These are phyloP conservation scores for Pseudogymnoascus sp. DNA, from an alignment of 2,329 filamentous ascomycete genomes.

Conservation along the genomic window DNA sequence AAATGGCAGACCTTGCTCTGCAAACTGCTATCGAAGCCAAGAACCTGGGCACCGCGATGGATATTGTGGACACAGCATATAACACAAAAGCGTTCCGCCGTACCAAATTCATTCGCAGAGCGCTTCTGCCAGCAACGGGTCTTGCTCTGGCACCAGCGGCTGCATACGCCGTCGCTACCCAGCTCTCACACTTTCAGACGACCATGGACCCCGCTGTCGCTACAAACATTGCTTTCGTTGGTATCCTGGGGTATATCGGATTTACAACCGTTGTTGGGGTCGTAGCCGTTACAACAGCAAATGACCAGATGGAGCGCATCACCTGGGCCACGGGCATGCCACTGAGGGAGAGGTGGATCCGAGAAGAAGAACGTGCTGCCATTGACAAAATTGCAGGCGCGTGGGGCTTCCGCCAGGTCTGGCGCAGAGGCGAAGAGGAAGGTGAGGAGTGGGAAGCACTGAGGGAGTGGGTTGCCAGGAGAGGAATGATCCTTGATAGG, in stretches of 20 bases:
- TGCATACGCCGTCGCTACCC: slow-evolving; percentile 63
- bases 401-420: slow-evolving; percentile 83
- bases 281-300: slow-evolving; percentile 76
- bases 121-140: slow-evolving; percentile 51
- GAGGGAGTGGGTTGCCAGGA: slow-evolving; percentile 72
- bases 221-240: slow-evolving; percentile 70
- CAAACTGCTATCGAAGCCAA: slow-evolving; percentile 71
- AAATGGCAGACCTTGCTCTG: slow-evolving; percentile 66
- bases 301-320: slow-evolving; percentile 92
- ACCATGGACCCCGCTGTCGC: slow-evolving; percentile 71
- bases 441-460: slow-evolving; percentile 84
- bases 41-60: slow-evolving; percentile 70
- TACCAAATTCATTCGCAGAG: slow-evolving; percentile 59
- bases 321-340: slow-evolving; percentile 82
- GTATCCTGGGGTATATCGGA: slow-evolving; percentile 74
- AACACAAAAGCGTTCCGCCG: slow-evolving; percentile 58
- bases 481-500: slow-evolving; percentile 84
- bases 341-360: slow-evolving; percentile 72
- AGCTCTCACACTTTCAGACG: slow-evolving; percentile 58
- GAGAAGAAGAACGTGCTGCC: slow-evolving; percentile 83
- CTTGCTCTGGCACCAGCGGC: slow-evolving; percentile 55
- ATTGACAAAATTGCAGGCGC: slow-evolving; percentile 78
- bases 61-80: slow-evolving; percentile 65
- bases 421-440: slow-evolving; percentile 80
- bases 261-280: slow-evolving; percentile 77